These are phyloP conservation scores for Ophiostoma perfectum DNA, from an alignment of 2,329 filamentous ascomycete species.

Conservation along the genomic window DNA sequence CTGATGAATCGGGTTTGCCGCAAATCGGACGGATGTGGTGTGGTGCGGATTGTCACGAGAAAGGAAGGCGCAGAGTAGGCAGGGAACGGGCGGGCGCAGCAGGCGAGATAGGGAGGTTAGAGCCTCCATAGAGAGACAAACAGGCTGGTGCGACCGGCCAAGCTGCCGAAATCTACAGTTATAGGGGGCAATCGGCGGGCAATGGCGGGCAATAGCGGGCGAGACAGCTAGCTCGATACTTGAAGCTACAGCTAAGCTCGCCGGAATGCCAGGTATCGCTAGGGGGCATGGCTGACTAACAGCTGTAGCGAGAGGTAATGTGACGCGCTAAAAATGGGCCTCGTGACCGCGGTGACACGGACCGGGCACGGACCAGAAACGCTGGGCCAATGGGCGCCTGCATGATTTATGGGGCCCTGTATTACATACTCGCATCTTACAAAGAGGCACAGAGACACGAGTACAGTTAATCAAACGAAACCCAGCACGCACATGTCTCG, in stretches of 20 bases:
- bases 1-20: not conserved
- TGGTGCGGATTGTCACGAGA: conserved; percentile 11
- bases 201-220: not conserved
- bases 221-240: not conserved
- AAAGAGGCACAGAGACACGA: too few species aligned
- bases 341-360: conserved; percentile 3
- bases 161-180: too few species aligned
- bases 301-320: not conserved
- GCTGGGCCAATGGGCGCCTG: not conserved
- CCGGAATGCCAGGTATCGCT: not conserved
- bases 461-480: not conserved
- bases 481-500: not conserved
- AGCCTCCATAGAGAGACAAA: not conserved
- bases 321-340: conserved; percentile 9
- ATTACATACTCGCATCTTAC: not conserved
- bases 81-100: not conserved
- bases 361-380: not conserved
- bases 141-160: conserved; percentile 1
- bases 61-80: not conserved
- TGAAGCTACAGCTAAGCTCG: not conserved
- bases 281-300: conserved; percentile 1
- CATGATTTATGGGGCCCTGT: not conserved
- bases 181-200: not conserved
- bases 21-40: conserved; percentile 6
- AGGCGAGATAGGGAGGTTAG: not conserved